Evolutionary conservation across 2,329 filamentous ascomycete species (phyloP).

Genomic region (Cercospora brassicicola): DNA sequence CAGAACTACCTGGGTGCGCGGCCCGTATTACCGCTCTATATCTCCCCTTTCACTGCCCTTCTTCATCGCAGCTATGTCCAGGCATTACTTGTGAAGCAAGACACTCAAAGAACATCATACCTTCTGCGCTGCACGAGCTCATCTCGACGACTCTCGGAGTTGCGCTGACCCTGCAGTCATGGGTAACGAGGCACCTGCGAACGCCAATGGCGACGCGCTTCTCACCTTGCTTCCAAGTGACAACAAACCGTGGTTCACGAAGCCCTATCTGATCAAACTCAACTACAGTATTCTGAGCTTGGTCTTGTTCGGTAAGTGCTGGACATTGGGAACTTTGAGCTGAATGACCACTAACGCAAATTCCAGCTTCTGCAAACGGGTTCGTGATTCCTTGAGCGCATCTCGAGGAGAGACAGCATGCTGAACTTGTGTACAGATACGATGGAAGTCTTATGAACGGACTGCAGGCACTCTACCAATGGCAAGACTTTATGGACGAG

Average conservation of each 20-base stretch:
- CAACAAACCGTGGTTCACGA: constrained; percentile 46
- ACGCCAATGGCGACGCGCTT: constrained; percentile 24
- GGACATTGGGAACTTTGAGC: background rate
- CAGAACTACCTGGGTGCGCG: background rate
- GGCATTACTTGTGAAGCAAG: background rate
- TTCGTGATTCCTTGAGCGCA: background rate
- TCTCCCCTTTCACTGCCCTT: background rate
- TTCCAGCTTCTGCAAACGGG: constrained; percentile 44
- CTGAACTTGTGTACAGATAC: constrained; percentile 38
- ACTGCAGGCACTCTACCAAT: constrained; percentile 39
- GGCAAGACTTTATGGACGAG: constrained; percentile 46
- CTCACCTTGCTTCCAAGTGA: constrained; percentile 44
- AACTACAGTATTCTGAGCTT: constrained; percentile 47
- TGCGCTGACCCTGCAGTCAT: background rate
- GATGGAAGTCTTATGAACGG: constrained; percentile 51
- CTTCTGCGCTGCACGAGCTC: background rate
- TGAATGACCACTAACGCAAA: constrained; percentile 12
- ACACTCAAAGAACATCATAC: background rate
- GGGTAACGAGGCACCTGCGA: constrained; percentile 4
- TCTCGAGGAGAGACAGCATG: background rate
- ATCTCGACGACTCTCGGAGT: background rate
- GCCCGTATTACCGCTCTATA: constrained; percentile 7
- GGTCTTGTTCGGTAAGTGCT: constrained; percentile 37
- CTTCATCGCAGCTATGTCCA: background rate
- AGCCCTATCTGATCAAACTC: constrained; percentile 46